phyloP scores from a whole-genome alignment of 495 filamentous ascomycete species.

The Pyronema domesticum region DNA sequence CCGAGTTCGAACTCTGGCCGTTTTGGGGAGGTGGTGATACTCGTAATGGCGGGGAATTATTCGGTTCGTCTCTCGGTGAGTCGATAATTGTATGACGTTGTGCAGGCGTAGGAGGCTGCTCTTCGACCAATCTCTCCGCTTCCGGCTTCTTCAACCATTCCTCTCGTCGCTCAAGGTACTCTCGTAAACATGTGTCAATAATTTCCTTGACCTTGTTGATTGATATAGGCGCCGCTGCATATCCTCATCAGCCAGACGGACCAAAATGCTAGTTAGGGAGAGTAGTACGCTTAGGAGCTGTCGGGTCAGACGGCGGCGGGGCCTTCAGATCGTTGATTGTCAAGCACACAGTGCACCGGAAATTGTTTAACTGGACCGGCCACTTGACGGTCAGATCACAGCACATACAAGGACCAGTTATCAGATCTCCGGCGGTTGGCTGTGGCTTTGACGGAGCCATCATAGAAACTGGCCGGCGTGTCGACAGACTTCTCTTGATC shows the following conservation, averaged over 20 bases:
- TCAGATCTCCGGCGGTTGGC: slow-evolving; percentile 9
- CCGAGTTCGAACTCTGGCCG: slow-evolving; percentile 2
- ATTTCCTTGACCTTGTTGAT: slow-evolving; percentile 12
- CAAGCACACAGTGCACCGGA: slow-evolving; percentile 69
- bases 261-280: not conserved
- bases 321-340: slow-evolving; percentile 71
- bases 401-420: slow-evolving; percentile 63
- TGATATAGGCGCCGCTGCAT: not conserved
- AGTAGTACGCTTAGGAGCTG: not conserved
- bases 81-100: not conserved
- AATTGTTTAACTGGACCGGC: slow-evolving; percentile 57
- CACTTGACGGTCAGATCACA: slow-evolving; percentile 68
- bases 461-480: slow-evolving; percentile 3
- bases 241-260: not conserved
- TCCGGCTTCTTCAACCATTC: slow-evolving; percentile 12
- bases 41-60: not conserved
- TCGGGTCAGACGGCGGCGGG: not conserved
- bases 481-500: slow-evolving; percentile 4
- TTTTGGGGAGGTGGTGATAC: slow-evolving; percentile 12
- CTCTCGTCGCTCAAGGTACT: slow-evolving; percentile 13
- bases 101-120: not conserved
- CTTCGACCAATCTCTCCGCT: not conserved
- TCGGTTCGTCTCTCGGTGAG: not conserved
- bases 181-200: slow-evolving; percentile 10
- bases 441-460: not conserved